Evolutionary conservation across 164 flowering plant species (phyloP).

Genomic region (Chimonanthus salicifolius): DNA sequence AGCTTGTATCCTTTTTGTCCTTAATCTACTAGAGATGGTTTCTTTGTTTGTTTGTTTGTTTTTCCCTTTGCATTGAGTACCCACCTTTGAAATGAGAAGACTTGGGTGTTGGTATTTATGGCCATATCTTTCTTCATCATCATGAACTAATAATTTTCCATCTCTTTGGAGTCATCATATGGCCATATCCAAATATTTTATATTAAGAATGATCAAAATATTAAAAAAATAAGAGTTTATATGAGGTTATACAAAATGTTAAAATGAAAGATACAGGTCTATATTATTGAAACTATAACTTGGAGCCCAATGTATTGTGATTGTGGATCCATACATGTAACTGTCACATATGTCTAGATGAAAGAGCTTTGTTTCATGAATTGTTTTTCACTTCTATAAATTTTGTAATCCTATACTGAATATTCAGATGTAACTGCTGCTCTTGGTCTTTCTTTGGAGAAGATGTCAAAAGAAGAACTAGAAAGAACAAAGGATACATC

Average conservation of each 20-base stretch:
- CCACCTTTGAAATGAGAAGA: not conserved
- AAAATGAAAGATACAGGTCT: no score
- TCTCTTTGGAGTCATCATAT: no score
- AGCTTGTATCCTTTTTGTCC: conserved; percentile 74
- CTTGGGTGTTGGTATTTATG: not conserved
- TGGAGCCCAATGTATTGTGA: not conserved
- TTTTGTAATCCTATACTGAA: conserved; percentile 27
- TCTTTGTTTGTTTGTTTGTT: not conserved
- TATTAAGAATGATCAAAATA: no score
- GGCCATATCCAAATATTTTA: not conserved
- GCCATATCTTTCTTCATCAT: no score
- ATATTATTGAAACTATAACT: not conserved
- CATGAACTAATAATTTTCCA: no score
- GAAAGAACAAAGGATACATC: conserved; percentile 65
- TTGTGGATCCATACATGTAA: not conserved
- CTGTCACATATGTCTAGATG: not conserved
- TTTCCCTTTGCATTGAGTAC: no score
- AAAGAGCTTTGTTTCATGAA: not conserved
- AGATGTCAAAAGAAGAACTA: conserved; percentile 72
- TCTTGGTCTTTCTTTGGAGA: conserved; percentile 76
- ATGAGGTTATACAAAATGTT: no score
- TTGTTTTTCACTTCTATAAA: not conserved
- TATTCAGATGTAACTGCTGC: conserved; percentile 82
- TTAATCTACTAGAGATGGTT: not conserved
- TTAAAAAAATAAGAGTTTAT: not conserved